Evolutionary conservation across 768 basidiomycete genomes (phyloP).

Genomic region (Leucocoprinus sp.): DNA sequence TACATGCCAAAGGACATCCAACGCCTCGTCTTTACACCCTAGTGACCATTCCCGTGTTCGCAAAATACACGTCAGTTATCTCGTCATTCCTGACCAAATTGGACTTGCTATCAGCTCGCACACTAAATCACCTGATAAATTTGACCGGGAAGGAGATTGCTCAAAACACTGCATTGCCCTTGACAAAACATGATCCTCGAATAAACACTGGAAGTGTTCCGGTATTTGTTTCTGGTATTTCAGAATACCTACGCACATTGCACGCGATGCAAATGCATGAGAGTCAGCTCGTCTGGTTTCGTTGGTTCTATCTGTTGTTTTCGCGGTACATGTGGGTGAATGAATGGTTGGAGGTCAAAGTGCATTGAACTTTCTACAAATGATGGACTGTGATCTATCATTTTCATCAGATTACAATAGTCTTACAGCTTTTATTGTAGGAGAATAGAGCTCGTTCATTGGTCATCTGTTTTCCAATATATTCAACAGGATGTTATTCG

Average conservation of each 20-base stretch:
- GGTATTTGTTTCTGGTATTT: constrained; percentile 49
- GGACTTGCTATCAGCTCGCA: constrained; percentile 21
- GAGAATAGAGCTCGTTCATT: neutral
- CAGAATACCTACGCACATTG: constrained; percentile 47
- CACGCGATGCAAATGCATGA: constrained; percentile 65
- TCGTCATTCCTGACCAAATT: constrained; percentile 43
- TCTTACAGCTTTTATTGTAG: neutral
- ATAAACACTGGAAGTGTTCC: constrained; percentile 17
- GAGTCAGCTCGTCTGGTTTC: constrained; percentile 84
- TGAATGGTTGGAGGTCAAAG: constrained; percentile 54
- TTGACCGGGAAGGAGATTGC: constrained; percentile 15
- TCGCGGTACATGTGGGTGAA: constrained; percentile 94
- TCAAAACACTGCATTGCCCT: constrained; percentile 2
- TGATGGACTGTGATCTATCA: neutral
- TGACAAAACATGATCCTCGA: neutral
- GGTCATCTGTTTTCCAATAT: neutral
- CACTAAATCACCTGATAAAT: neutral
- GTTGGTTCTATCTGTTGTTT: constrained; percentile 73
- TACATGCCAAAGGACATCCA: constrained; percentile 15
- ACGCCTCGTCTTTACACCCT: constrained; percentile 48
- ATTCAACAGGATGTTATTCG: no score
- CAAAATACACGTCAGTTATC: constrained; percentile 59
- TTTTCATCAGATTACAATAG: neutral
- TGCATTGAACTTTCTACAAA: neutral
- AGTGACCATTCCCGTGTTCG: constrained; percentile 41